Evolutionary conservation across 2,329 filamentous ascomycete genomes (phyloP).

Genomic region (Scytalidium lignicola): DNA sequence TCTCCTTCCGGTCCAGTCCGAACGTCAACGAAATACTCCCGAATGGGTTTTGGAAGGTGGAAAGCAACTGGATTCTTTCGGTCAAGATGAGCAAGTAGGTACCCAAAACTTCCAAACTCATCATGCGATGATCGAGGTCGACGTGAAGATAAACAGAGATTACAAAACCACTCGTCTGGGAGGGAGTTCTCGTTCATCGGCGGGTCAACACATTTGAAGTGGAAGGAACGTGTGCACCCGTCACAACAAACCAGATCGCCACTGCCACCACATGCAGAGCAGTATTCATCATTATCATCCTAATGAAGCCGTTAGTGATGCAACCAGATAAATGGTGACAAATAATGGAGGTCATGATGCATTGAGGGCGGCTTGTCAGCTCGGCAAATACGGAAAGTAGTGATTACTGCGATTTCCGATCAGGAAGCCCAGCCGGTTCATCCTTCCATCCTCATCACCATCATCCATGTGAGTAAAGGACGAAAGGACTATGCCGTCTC

Average conservation of each 20-base stretch:
- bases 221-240: constrained; percentile 83
- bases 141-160: constrained; percentile 55
- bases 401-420: constrained; percentile 19
- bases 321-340: constrained; percentile 3
- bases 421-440: not conserved
- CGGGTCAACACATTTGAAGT: constrained; percentile 83
- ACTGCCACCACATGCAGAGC: constrained; percentile 76
- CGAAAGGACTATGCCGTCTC: not conserved
- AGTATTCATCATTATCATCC: constrained; percentile 85
- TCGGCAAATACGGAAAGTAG: constrained; percentile 26
- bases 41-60: constrained; percentile 63
- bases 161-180: constrained; percentile 79
- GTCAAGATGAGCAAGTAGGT: constrained; percentile 60
- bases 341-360: constrained; percentile 12
- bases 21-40: constrained; percentile 76
- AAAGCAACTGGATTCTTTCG: constrained; percentile 68
- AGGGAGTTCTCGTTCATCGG: constrained; percentile 55
- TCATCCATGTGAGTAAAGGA: not conserved
- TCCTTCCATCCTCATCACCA: not conserved
- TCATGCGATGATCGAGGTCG: constrained; percentile 28
- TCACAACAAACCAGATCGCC: constrained; percentile 92
- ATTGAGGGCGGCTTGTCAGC: constrained; percentile 19
- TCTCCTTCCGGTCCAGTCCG: constrained; percentile 70
- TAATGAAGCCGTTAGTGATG: constrained; percentile 28
- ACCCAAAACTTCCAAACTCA: constrained; percentile 53